Evolutionary conservation across 2,329 filamentous ascomycete genomes (phyloP).

Genomic region (Diplodia seriata): DNA sequence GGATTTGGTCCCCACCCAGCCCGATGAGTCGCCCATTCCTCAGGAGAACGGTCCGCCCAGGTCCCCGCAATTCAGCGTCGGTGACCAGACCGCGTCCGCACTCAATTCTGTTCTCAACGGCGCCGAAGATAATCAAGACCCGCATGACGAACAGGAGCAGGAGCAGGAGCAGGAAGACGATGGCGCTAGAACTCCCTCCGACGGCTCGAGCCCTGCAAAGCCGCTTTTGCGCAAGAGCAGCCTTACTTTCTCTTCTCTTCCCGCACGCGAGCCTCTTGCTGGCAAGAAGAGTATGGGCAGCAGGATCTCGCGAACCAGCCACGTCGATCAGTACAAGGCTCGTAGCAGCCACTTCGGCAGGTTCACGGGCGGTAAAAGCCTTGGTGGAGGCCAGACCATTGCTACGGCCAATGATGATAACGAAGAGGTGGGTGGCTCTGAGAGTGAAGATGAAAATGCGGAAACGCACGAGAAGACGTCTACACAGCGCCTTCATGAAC

Average conservation of each 20-base stretch:
- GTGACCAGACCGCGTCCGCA: constrained; percentile 44
- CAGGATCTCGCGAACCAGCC: constrained; percentile 76
- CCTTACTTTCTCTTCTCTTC: constrained; percentile 90
- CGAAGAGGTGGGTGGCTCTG: constrained; percentile 48
- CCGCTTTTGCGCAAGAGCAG: constrained; percentile 90
- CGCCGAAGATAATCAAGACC: constrained; percentile 41
- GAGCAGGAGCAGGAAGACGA: constrained; percentile 50
- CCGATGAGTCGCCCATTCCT: constrained; percentile 6
- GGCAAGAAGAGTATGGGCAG: constrained; percentile 82
- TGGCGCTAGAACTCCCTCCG: constrained; percentile 67
- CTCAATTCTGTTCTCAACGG: constrained; percentile 40
- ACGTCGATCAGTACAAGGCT: constrained; percentile 69
- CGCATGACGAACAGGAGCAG: constrained; percentile 48
- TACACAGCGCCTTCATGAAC: constrained; percentile 91
- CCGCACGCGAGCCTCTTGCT: constrained; percentile 84
- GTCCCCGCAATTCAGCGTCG: constrained; percentile 45
- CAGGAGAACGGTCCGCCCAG: constrained; percentile 16
- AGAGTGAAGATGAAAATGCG: constrained; percentile 56
- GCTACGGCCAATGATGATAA: constrained; percentile 48
- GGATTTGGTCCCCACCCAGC: constrained; percentile 29
- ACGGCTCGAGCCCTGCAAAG: constrained; percentile 75
- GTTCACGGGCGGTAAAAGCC: constrained; percentile 72
- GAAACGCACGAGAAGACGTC: constrained; percentile 82
- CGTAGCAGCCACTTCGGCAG: constrained; percentile 76
- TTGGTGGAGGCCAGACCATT: constrained; percentile 57